Conservation (phyloP, 2,329 filamentous ascomycete species). For the Phoma sp. region DNA sequence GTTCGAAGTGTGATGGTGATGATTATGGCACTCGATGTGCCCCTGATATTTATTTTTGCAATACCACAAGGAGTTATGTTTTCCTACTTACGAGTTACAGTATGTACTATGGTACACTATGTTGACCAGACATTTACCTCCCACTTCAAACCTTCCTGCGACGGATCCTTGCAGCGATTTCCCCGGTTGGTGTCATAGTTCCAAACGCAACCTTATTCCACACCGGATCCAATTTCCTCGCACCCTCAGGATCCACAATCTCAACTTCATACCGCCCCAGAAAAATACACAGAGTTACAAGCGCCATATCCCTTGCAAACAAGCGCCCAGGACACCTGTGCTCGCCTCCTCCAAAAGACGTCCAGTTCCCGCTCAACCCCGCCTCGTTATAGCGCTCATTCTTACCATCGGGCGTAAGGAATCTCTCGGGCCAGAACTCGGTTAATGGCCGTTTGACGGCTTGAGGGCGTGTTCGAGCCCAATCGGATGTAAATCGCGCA, state of each 20-base stretch:
- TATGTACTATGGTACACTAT: no score
- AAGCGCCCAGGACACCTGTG: slow-evolving; percentile 29
- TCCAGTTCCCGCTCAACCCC: slow-evolving; percentile 23
- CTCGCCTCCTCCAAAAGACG: slow-evolving; percentile 25
- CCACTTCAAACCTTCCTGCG: no score
- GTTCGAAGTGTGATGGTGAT: no score
- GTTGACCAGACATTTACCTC: no score
- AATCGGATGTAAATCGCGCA: background rate
- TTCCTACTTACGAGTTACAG: no score
- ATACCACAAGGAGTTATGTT: no score
- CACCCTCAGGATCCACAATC: background rate
- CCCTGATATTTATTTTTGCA: no score
- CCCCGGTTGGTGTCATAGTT: background rate
- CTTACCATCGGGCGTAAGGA: background rate
- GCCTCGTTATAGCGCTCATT: slow-evolving; percentile 23
- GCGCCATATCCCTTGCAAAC: slow-evolving; percentile 24
- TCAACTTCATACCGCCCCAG: background rate
- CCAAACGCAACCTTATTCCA: slow-evolving; percentile 1
- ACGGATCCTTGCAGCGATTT: background rate
- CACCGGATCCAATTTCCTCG: slow-evolving; percentile 1
- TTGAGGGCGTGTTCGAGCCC: background rate
- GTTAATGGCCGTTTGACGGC: slow-evolving; percentile 13
- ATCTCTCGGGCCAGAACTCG: slow-evolving; percentile 26
- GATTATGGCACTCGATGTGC: no score
- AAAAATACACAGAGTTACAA: slow-evolving; percentile 12